Percentiles rank a stretch among this genome's conserved stretches.
Conservation (phyloP, 768 basidiomycete genomes). For the Hemileccinum impolitum region DNA sequence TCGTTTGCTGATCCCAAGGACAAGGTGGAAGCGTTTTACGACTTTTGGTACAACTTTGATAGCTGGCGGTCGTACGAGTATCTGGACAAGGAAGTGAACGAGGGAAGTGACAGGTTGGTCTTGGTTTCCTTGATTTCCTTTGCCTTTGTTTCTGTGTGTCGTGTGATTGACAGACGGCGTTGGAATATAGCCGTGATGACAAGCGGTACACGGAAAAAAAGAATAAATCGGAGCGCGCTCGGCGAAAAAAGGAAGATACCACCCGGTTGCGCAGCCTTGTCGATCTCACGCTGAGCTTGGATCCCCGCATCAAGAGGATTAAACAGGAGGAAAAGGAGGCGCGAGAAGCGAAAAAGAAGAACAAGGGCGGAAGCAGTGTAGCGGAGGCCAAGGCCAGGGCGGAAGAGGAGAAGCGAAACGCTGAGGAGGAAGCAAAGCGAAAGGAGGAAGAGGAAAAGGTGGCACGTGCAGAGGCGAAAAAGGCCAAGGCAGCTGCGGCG, state of each 20-base stretch:
- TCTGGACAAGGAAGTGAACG: slow-evolving; percentile 97
- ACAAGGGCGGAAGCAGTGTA: slow-evolving; percentile 38
- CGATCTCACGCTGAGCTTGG: slow-evolving; percentile 76
- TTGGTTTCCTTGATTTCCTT: not conserved
- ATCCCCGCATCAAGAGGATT: slow-evolving; percentile 96
- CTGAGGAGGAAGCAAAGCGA: slow-evolving; percentile 66
- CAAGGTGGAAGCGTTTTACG: slow-evolving; percentile 90
- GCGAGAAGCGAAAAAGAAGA: slow-evolving; percentile 85
- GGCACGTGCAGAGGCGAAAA: slow-evolving; percentile 75
- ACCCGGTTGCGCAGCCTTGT: slow-evolving; percentile 84
- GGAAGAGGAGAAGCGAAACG: slow-evolving; percentile 58
- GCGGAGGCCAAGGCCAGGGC: slow-evolving; percentile 50
- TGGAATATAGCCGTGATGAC: slow-evolving; percentile 77
- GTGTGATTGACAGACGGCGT: slow-evolving; percentile 9
- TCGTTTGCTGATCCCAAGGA: slow-evolving; percentile 66
- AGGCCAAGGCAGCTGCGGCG: slow-evolving; percentile 79
- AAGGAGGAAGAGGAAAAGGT: slow-evolving; percentile 83
- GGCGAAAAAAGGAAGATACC: slow-evolving; percentile 96
- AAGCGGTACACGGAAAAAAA: slow-evolving; percentile 99
- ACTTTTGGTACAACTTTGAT: slow-evolving; percentile 99
- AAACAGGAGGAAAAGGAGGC: slow-evolving; percentile 96
- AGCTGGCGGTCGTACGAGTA: slow-evolving; percentile 98
- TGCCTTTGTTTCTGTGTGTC: too few species aligned
- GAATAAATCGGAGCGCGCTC: slow-evolving; percentile 95
- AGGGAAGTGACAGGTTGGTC: slow-evolving; percentile 89